Conservation (phyloP, 352 stramenopile species). For the Hyphochytrium catenoides region DNA sequence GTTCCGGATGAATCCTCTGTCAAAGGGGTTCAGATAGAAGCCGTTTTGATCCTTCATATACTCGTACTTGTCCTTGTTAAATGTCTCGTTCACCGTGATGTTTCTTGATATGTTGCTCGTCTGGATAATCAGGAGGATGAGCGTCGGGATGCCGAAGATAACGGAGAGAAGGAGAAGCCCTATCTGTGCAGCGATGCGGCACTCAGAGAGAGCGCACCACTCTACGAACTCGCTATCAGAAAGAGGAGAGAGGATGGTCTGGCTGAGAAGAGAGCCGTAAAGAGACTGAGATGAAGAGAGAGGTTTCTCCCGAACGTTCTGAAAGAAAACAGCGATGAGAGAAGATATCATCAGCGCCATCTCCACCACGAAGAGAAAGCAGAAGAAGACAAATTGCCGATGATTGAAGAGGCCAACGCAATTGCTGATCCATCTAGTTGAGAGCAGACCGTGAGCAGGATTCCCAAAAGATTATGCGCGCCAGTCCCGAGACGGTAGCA, state of each 20-base stretch:
- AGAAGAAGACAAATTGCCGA: conserved; percentile 41
- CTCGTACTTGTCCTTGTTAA: conserved; percentile 64
- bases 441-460: background rate
- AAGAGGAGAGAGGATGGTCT: too few species aligned
- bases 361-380: conserved; percentile 17
- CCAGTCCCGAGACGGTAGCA: too few species aligned
- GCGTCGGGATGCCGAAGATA: conserved; percentile 36
- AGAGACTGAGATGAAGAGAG: too few species aligned
- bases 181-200: too few species aligned
- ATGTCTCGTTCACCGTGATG: conserved; percentile 57
- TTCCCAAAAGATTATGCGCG: background rate
- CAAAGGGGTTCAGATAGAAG: conserved; percentile 50
- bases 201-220: too few species aligned
- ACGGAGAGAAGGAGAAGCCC: conserved; percentile 26
- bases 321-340: too few species aligned
- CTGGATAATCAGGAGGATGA: conserved; percentile 27
- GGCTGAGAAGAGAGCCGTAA: too few species aligned
- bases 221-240: too few species aligned
- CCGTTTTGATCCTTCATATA: conserved; percentile 49
- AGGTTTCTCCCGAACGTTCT: too few species aligned
- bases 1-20: conserved; percentile 26
- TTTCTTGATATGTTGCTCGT: conserved; percentile 38
- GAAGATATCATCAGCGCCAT: conserved; percentile 28
- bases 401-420: conserved; percentile 46
- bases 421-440: conserved; percentile 55